These are phyloP conservation scores for Globisporangium uncinulatum DNA, from an alignment of 352 stramenopile genomes.

Conservation along the genomic window DNA sequence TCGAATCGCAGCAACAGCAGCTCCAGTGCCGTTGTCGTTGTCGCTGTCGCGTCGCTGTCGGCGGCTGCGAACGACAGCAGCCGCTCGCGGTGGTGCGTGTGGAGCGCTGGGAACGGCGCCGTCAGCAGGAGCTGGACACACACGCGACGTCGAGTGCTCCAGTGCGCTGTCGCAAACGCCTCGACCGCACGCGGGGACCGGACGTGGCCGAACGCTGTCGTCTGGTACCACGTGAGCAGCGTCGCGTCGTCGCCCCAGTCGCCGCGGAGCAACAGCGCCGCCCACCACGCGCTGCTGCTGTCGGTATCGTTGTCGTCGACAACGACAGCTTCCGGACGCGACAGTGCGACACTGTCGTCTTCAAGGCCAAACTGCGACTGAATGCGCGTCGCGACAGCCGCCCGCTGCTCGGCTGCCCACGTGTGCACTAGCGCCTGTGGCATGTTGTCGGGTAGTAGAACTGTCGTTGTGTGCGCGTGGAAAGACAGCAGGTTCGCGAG, in stretches of 20 bases:
- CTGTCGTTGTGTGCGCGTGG: conserved; percentile 8
- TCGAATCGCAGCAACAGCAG: conserved; percentile 64
- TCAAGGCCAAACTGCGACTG: conserved; percentile 27
- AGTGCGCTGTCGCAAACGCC: conserved; percentile 33
- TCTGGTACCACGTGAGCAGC: conserved; percentile 54
- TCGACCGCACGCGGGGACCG: conserved; percentile 17
- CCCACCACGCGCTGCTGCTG: conserved; percentile 22
- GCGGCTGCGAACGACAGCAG: conserved; percentile 18
- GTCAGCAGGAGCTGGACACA: conserved; percentile 47
- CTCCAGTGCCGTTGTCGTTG: conserved; percentile 20
- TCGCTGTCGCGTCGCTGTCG: neutral
- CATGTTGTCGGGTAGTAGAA: neutral
- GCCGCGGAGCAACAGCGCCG: conserved; percentile 37
- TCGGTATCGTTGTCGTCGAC: neutral
- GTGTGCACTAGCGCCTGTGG: neutral
- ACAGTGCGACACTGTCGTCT: conserved; percentile 1
- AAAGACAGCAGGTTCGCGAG: conserved; percentile 33
- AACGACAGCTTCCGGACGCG: no score
- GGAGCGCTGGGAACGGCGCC: conserved; percentile 48
- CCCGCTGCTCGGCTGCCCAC: conserved; percentile 39
- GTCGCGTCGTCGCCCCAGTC: conserved; percentile 25
- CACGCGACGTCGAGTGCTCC: conserved; percentile 25
- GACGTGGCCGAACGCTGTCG: conserved; percentile 39
- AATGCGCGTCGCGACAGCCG: conserved; percentile 28
- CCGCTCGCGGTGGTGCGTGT: conserved; percentile 26